Percentiles rank a stretch among this genome's conserved stretches.
phyloP scores from a whole-genome alignment of 192 early-diverging fungal species.

The Oehlia diaphana region DNA sequence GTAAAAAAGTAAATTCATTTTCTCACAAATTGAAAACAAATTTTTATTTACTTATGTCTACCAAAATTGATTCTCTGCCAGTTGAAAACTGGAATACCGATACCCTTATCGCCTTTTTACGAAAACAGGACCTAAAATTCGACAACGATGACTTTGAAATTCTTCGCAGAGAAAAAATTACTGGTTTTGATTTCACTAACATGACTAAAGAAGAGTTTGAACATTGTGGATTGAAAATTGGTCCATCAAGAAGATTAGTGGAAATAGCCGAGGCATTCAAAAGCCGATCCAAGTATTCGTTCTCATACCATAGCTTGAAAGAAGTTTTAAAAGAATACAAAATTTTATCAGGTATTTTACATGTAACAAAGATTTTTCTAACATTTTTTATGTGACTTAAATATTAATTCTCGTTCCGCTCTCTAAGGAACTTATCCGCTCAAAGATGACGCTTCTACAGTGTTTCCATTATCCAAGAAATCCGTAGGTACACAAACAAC shows the following conservation, averaged over 20 bases:
- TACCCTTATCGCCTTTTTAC: background rate
- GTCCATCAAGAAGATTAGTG: background rate
- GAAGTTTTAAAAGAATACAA: slow-evolving; percentile 14
- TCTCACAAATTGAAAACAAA: too few species aligned
- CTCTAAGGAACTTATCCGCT: too few species aligned
- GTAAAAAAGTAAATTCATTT: too few species aligned
- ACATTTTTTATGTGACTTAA: background rate
- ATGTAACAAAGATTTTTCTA: too few species aligned
- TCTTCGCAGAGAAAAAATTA: slow-evolving; percentile 10
- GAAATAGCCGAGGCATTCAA: background rate
- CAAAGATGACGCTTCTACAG: too few species aligned
- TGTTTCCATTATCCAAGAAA: too few species aligned
- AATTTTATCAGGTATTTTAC: background rate
- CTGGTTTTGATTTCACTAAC: background rate
- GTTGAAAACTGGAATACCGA: slow-evolving; percentile 21
- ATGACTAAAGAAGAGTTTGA: slow-evolving; percentile 18
- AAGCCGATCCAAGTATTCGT: background rate
- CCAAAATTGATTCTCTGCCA: too few species aligned
- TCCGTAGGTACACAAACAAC: too few species aligned
- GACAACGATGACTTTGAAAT: slow-evolving; percentile 5
- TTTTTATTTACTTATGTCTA: too few species aligned
- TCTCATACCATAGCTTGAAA: slow-evolving; percentile 11
- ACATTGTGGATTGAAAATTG: background rate
- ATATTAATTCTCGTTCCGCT: background rate
- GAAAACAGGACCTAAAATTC: slow-evolving; percentile 7